Evolutionary conservation across 768 basidiomycete genomes (phyloP).

Genomic region (Boletus fagicola): DNA sequence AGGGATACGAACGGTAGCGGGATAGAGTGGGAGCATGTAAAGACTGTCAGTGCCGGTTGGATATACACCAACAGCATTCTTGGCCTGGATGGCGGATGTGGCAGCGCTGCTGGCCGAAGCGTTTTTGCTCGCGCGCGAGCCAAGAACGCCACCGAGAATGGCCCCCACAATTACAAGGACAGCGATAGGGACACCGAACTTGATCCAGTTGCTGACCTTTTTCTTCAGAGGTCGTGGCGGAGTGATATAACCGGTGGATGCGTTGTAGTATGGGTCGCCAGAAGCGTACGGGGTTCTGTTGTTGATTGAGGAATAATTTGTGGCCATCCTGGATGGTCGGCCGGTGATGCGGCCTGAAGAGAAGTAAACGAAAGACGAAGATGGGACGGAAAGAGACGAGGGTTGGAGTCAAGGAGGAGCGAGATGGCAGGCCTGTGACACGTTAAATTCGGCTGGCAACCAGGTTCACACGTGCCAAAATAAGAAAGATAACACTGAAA

Average conservation of each 20-base stretch:
- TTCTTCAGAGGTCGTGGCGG: constrained; percentile 49
- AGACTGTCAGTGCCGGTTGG: constrained; percentile 77
- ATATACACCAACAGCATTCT: constrained; percentile 62
- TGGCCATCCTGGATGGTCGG: constrained; percentile 36
- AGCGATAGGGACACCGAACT: constrained; percentile 66
- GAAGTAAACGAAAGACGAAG: constrained; percentile 24
- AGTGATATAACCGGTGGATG: constrained; percentile 68
- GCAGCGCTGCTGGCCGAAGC: constrained; percentile 34
- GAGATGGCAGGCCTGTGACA: background rate
- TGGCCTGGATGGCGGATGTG: constrained; percentile 56
- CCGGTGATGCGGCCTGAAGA: constrained; percentile 16
- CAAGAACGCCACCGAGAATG: constrained; percentile 79
- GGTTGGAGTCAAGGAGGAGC: background rate
- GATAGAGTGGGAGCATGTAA: constrained; percentile 83
- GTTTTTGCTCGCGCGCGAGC: constrained; percentile 52
- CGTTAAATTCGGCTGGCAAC: background rate
- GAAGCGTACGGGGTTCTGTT: constrained; percentile 50
- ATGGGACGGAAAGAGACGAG: constrained; percentile 13
- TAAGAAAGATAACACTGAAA: background rate
- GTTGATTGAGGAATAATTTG: constrained; percentile 38
- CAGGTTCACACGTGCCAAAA: constrained; percentile 15
- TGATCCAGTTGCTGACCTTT: constrained; percentile 67
- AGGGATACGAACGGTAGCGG: constrained; percentile 69
- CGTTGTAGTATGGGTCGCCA: constrained; percentile 66
- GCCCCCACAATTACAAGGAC: constrained; percentile 64